Percentiles rank a stretch among this genome's conserved stretches.
These are phyloP conservation scores for Emericellopsis terricola DNA, from an alignment of 495 filamentous ascomycete genomes.

Conservation along the genomic window DNA sequence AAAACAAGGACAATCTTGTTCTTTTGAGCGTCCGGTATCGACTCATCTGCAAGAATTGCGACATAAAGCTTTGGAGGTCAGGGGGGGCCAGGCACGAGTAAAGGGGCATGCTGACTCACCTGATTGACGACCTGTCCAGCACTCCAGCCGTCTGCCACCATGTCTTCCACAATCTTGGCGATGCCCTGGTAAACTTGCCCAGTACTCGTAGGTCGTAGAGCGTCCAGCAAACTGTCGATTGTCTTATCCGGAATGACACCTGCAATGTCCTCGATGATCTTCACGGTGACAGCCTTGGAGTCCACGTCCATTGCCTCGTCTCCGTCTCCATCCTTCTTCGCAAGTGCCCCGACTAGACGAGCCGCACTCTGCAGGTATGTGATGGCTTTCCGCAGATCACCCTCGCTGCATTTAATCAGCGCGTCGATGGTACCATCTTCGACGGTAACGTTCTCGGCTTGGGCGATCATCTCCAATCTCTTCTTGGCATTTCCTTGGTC, in stretches of 20 bases:
- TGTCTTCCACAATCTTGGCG: slow-evolving; percentile 60
- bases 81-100: not conserved
- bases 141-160: slow-evolving; percentile 96
- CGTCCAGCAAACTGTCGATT: slow-evolving; percentile 49
- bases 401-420: slow-evolving; percentile 74
- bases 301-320: slow-evolving; percentile 35
- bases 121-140: slow-evolving; percentile 74
- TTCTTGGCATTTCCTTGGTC: slow-evolving; percentile 64
- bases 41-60: slow-evolving; percentile 64
- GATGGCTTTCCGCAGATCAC: slow-evolving; percentile 87
- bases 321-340: slow-evolving; percentile 24
- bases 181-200: slow-evolving; percentile 53
- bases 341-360: slow-evolving; percentile 47
- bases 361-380: slow-evolving; percentile 90
- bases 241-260: slow-evolving; percentile 71
- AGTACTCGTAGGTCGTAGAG: slow-evolving; percentile 56
- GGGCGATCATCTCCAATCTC: slow-evolving; percentile 64
- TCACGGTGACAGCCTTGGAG: slow-evolving; percentile 45
- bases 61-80: slow-evolving; percentile 66
- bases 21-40: slow-evolving; percentile 67
- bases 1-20: slow-evolving; percentile 79
- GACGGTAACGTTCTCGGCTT: slow-evolving; percentile 51
- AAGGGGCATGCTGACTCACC: slow-evolving; percentile 33
- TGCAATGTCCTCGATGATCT: slow-evolving; percentile 82
- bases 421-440: slow-evolving; percentile 67